phyloP scores from a whole-genome alignment of 2,329 filamentous ascomycete species.

The Akanthomyces muscarius region DNA sequence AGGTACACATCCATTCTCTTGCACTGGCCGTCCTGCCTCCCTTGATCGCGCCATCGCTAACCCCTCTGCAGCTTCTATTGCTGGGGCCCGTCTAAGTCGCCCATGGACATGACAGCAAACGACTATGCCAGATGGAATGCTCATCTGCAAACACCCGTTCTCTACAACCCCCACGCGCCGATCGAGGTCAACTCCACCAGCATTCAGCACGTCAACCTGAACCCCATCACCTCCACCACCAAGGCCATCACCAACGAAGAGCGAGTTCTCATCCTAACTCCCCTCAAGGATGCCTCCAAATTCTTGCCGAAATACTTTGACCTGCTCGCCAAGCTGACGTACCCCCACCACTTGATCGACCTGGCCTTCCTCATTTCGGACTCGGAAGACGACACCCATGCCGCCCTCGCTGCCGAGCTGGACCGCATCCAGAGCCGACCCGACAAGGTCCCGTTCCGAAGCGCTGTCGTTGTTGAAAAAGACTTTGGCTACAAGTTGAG shows the following conservation, averaged over 20 bases:
- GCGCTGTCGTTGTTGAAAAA: slow-evolving; percentile 82
- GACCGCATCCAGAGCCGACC: slow-evolving; percentile 80
- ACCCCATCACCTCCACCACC: slow-evolving; percentile 74
- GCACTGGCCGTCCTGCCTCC: slow-evolving; percentile 2
- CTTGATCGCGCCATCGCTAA: slow-evolving; percentile 8
- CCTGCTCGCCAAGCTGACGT: slow-evolving; percentile 81
- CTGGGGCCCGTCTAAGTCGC: slow-evolving; percentile 92
- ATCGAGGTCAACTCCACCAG: slow-evolving; percentile 77
- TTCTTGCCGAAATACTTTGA: slow-evolving; percentile 91
- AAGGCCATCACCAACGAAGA: slow-evolving; percentile 79
- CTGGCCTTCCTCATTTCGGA: slow-evolving; percentile 92
- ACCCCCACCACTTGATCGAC: slow-evolving; percentile 93
- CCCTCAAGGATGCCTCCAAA: slow-evolving; percentile 80
- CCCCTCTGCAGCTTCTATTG: slow-evolving; percentile 75
- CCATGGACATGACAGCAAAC: slow-evolving; percentile 90
- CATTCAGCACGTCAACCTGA: slow-evolving; percentile 79
- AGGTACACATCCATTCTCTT: slow-evolving; percentile 54
- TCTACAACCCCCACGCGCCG: slow-evolving; percentile 92
- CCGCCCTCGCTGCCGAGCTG: slow-evolving; percentile 78
- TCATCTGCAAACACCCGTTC: slow-evolving; percentile 85
- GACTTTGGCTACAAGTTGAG: slow-evolving; percentile 75
- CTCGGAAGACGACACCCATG: slow-evolving; percentile 84
- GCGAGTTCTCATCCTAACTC: slow-evolving; percentile 85
- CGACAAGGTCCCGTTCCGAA: slow-evolving; percentile 80
- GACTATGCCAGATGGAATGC: slow-evolving; percentile 87